Percentiles rank a stretch among this genome's conserved stretches.
These are phyloP conservation scores for Botrytis pseudocinerea DNA, from an alignment of 2,329 filamentous ascomycete species.

Conservation along the genomic window DNA sequence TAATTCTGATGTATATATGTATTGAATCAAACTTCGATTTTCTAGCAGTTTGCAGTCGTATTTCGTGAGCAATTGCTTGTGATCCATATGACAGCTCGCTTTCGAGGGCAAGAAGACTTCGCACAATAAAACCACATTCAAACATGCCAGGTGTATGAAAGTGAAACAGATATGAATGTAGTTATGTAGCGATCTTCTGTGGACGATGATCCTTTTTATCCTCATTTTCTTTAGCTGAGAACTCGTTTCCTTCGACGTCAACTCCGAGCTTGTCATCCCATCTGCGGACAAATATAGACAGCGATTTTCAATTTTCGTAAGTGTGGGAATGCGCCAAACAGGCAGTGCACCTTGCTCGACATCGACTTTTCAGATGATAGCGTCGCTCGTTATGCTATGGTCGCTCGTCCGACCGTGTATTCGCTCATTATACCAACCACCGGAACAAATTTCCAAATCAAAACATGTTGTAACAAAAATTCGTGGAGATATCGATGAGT, in stretches of 20 bases:
- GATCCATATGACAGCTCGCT: neutral
- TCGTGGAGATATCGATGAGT: slow-evolving; percentile 29
- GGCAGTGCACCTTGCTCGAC: neutral
- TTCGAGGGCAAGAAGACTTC: neutral
- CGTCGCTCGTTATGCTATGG: neutral
- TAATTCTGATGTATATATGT: slow-evolving; percentile 1
- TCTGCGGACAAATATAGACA: neutral
- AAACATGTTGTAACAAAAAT: slow-evolving; percentile 18
- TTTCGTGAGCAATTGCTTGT: neutral
- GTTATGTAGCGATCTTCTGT: neutral
- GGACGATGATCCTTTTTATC: neutral
- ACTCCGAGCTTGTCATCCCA: neutral
- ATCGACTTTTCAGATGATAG: slow-evolving; percentile 3
- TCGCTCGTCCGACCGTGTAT: slow-evolving; percentile 35
- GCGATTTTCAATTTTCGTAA: neutral
- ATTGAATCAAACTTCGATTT: neutral
- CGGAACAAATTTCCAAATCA: neutral
- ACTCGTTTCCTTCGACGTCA: neutral
- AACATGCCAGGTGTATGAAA: neutral
- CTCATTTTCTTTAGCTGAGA: neutral
- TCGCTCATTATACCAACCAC: slow-evolving; percentile 22
- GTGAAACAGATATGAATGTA: neutral
- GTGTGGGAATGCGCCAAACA: slow-evolving; percentile 7
- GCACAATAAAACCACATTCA: neutral
- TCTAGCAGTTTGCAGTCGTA: neutral